A percentile compares a stretch with the other conserved stretches of the same genome.
Evolutionary conservation across 805 yeast species (phyloP).

Genomic region (Trichomonascus vanleenenianus): DNA sequence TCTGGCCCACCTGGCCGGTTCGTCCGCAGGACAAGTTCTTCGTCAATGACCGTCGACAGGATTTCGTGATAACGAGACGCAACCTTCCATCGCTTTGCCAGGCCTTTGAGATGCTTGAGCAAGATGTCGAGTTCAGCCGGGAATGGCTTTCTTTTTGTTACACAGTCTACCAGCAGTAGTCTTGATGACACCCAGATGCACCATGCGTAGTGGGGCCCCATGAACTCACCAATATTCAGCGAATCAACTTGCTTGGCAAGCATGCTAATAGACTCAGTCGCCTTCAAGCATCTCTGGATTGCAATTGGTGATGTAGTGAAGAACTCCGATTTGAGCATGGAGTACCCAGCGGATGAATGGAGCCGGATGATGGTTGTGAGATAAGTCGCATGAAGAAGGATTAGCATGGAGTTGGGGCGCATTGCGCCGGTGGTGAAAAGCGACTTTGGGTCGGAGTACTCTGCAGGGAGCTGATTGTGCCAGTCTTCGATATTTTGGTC

Average conservation of each 20-base stretch:
- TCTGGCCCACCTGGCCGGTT: constrained; percentile 3
- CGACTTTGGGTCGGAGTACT: constrained; percentile 3
- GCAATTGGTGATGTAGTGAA: constrained; percentile 20
- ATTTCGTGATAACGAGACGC: constrained; percentile 20
- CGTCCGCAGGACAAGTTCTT: constrained; percentile 16
- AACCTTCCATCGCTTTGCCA: constrained; percentile 21
- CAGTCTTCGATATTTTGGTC: constrained; percentile 19
- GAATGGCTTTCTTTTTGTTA: constrained; percentile 14
- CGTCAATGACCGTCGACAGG: constrained; percentile 19
- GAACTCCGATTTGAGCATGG: constrained; percentile 17
- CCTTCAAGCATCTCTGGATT: constrained; percentile 15
- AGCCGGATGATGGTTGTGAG: constrained; percentile 20
- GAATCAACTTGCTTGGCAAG: constrained; percentile 13
- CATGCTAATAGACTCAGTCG: constrained; percentile 15
- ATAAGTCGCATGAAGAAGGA: constrained; percentile 18
- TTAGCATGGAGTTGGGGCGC: constrained; percentile 11
- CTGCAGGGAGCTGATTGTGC: constrained; percentile 14
- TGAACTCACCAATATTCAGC: constrained; percentile 11
- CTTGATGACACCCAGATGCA: constrained; percentile 23
- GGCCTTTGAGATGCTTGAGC: constrained; percentile 12
- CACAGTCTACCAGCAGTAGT: constrained; percentile 21
- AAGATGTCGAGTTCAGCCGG: constrained; percentile 19
- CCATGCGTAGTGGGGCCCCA: constrained; percentile 25
- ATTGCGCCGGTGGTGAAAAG: not conserved
- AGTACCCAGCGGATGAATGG: constrained; percentile 22